Evolutionary conservation across 306 rosid species (phyloP), one percentile per base, ranked within the genome.

Genomic region (Hippophae tibetana): DNA sequence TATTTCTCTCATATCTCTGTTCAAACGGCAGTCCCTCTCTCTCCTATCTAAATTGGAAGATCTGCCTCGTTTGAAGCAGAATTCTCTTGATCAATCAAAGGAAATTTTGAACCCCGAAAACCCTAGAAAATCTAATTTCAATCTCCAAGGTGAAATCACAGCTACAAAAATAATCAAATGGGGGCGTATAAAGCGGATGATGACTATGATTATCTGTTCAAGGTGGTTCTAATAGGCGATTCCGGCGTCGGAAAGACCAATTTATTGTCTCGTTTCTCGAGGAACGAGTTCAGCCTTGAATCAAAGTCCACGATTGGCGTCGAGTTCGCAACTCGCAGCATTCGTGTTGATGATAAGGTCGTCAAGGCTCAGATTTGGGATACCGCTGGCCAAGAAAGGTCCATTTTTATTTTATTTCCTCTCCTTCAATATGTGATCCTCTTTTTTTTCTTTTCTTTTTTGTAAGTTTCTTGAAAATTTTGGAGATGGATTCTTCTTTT

Each of bases 351-450:
- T 25, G 95, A 86, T 5, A 86, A 84, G 78, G 83, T 86, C 69
- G 88, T 84, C 53, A 86, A 86, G 82, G 95, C 95, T 1, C 95
- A 86, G 80, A 86, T 86, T 83, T 86, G 95, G 95, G 95, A 86
- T 72, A 86, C 95, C 1, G 95, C 95, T 5, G 95, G 95, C 52
- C 95, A 86, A 77, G 95, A 86, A 77, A 83, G 95, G 95, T 83
- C 44, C 23, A 10, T 31, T 11, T 18, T 18, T 18, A 18, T 18
- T 25, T 49, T 49, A 13, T 43, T 4, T 31, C 38, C 10, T 9
- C 43, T 42, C 48, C 23, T 9, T 43, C 42, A 6, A 10, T 27
- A 18, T 52, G 12, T 41, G 10, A 42, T 13, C 8, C 9, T 40
- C 5, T 44, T 8, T 12, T 10, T 4, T 41, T 13, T 1, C 3